Evolutionary conservation across 805 yeast species (phyloP).

Genomic region (Lachancea sp.): DNA sequence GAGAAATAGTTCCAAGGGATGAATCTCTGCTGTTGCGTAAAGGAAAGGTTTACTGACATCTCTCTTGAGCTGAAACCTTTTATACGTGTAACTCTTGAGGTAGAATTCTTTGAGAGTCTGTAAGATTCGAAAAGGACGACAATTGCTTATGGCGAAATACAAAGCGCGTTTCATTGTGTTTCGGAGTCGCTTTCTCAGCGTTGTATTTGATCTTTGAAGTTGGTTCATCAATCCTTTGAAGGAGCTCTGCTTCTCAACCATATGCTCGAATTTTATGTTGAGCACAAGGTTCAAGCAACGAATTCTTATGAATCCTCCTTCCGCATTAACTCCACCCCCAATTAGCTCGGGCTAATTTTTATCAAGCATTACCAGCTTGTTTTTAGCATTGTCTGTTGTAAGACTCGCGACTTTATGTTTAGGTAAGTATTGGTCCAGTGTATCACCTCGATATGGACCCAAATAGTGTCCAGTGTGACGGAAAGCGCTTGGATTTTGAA

Average conservation of each 20-base stretch:
- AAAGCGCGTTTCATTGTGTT: constrained; percentile 1
- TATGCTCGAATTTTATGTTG: neutral
- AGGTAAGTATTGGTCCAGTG: neutral
- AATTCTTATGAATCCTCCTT: constrained; percentile 3
- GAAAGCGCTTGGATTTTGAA: neutral
- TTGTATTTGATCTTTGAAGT: constrained; percentile 5
- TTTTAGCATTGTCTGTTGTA: constrained; percentile 2
- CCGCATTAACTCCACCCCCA: constrained; percentile 3
- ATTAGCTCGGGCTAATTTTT: constrained; percentile 1
- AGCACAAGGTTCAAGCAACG: constrained; percentile 5
- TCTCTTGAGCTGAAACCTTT: neutral
- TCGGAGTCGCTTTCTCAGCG: constrained; percentile 1
- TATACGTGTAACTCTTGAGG: neutral
- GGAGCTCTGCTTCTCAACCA: neutral
- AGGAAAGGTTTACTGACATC: neutral
- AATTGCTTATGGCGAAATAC: constrained; percentile 2
- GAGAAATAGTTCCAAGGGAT: neutral
- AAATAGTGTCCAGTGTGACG: constrained; percentile 1
- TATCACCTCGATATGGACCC: neutral
- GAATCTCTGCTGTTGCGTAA: neutral
- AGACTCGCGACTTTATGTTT: constrained; percentile 2
- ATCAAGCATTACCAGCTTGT: neutral
- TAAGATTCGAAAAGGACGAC: neutral
- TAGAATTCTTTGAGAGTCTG: neutral
- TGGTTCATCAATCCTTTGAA: constrained; percentile 2